A percentile compares a stretch with the other conserved stretches of the same genome.
These are phyloP conservation scores for Colletotrichum cuscutae DNA, from an alignment of 2,329 filamentous ascomycete genomes.

Conservation along the genomic window DNA sequence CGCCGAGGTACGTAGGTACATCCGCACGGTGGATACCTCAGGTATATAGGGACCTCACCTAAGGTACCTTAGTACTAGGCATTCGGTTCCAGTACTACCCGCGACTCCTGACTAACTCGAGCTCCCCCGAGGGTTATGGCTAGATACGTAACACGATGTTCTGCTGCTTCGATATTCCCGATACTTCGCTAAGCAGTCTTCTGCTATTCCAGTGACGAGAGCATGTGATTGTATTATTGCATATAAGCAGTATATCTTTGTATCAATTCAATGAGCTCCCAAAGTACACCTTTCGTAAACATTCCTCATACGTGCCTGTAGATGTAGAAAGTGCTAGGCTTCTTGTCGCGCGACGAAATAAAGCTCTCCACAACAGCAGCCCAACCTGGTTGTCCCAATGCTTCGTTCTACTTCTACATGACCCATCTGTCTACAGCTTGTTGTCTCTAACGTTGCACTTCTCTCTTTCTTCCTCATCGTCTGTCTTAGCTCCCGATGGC, in stretches of 20 bases:
- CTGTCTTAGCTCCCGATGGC: conserved; percentile 27
- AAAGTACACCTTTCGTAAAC: not conserved
- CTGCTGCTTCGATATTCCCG: not conserved
- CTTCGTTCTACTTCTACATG: not conserved
- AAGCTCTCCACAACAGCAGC: not conserved
- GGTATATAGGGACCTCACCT: no score
- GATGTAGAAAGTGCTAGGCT: not conserved
- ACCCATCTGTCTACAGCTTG: not conserved
- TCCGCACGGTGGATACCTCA: no score
- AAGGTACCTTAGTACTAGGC: no score
- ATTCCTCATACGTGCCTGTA: not conserved
- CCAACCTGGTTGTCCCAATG: not conserved
- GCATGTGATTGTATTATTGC: not conserved
- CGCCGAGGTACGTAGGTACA: no score
- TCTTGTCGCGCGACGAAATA: not conserved
- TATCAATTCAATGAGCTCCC: not conserved
- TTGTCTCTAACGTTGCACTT: not conserved
- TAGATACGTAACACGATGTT: no score
- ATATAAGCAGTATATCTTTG: not conserved
- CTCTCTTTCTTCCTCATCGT: not conserved
- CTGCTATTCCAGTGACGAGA: not conserved
- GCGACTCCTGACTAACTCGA: no score
- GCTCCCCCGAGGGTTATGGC: no score
- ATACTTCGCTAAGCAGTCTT: not conserved
- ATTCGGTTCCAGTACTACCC: no score